Evolutionary conservation across 1,284 basidiomycete genomes (phyloP), one percentile per base, ranked within the genome.

Genomic region (Trichosporon ovoides): DNA sequence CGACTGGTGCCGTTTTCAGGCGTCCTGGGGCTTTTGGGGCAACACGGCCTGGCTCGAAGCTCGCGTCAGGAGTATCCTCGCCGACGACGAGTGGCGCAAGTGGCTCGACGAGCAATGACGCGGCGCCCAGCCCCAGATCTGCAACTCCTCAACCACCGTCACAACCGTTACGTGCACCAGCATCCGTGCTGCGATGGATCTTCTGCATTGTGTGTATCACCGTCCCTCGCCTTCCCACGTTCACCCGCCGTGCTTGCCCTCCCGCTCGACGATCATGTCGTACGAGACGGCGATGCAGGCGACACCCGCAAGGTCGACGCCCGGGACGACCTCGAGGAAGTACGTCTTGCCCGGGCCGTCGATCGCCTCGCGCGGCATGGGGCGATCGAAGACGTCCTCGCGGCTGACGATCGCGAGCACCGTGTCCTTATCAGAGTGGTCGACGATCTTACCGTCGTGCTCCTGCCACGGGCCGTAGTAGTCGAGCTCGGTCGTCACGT

Each of bases 1-100:
- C 38, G 61, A 63, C 46, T 63, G 61, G 61, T 63, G 61, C 38
- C 56, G 61, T 19, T 63, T 63, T 54, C 61, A 63, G 56, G 61
- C 61, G 9, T 35, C 24, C 7, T 63, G 61, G 61, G 61, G 61
- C 0, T 63, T 60, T 48, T 63, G 61, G 61, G 61, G 61, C 4
- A 63, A 63, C 33, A 58, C 56, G 3, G 52, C 33, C 20, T 63
- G 61, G 61, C 56, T 63, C 16, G 53, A 56, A 53, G 58, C 58
- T 34, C 53, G 61, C 22, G 56, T 57, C n/a, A 36, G 61, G 22
- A 3, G 13, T 9, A 54, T 63, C 10, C 54, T 63, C 6, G 53
- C 56, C 7, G 61, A 63, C 14, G 22, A 33, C 14, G 56, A 48
- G 18, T 63, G 61, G 61, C n/a, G 51, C 14, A 10, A 14, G 14